These are phyloP conservation scores for Carex sylvatica DNA, from an alignment of 202 grass and related monocot genomes.

Conservation along the genomic window DNA sequence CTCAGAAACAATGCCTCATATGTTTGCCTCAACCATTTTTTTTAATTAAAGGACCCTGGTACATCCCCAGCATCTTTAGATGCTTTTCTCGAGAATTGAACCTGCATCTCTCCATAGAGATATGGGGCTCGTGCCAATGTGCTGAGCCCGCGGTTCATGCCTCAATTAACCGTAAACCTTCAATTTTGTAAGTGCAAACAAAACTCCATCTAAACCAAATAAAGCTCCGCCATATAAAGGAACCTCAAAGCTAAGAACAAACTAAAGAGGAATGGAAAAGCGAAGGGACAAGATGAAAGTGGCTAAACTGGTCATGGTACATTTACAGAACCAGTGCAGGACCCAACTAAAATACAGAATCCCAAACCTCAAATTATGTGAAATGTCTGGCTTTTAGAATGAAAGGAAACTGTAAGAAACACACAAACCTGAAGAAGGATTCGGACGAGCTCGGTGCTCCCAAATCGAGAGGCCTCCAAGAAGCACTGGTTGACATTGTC, in stretches of 20 bases:
- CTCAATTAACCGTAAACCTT: neutral
- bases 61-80: no score
- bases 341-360: neutral
- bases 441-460: slow-evolving; percentile 87
- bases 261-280: slow-evolving; percentile 8
- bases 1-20: neutral
- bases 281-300: neutral
- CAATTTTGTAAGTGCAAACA: neutral
- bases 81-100: no score
- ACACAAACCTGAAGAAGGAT: slow-evolving; percentile 88
- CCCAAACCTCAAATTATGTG: neutral
- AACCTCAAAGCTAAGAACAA: neutral
- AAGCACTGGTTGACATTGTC: slow-evolving; percentile 99
- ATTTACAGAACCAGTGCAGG: neutral
- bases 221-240: neutral
- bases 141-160: neutral
- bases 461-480: slow-evolving; percentile 95
- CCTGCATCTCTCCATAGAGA: no score
- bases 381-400: neutral
- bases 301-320: neutral
- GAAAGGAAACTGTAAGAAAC: slow-evolving; percentile 15
- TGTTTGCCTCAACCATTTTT: neutral
- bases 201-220: neutral
- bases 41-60: no score
- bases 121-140: no score